phyloP scores from a whole-genome alignment of 306 rosid genomes.

The Lotus japonicus region DNA sequence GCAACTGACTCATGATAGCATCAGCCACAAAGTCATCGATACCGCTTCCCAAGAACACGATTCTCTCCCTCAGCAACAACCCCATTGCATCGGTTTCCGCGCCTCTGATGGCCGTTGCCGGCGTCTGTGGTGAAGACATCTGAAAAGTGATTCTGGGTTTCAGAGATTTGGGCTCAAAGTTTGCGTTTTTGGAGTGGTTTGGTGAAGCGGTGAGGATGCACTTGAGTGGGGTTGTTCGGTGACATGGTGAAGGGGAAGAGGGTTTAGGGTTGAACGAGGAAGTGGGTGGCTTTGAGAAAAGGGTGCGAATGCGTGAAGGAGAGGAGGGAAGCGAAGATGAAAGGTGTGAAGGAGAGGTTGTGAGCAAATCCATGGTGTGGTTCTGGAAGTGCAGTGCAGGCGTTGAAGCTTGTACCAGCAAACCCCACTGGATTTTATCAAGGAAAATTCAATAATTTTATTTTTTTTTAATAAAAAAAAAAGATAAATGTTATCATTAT shows the following conservation, averaged over 20 bases:
- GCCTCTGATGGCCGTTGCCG: slow-evolving; percentile 52
- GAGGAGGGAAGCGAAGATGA: slow-evolving; percentile 17
- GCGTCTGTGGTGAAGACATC: slow-evolving; percentile 50
- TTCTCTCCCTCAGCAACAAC: slow-evolving; percentile 78
- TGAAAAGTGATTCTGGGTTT: slow-evolving; percentile 22
- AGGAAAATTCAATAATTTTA: not conserved
- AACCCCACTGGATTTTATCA: not conserved
- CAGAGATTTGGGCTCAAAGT: not conserved
- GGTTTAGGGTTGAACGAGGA: slow-evolving; percentile 27
- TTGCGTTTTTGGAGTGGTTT: slow-evolving; percentile 20
- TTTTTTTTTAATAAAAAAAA: too few species aligned
- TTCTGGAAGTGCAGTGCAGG: not conserved
- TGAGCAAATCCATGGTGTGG: slow-evolving; percentile 61
- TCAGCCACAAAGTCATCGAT: slow-evolving; percentile 93
- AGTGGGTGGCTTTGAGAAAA: slow-evolving; percentile 23
- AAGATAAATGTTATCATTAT: too few species aligned
- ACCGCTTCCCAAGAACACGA: slow-evolving; percentile 72
- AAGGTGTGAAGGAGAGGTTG: slow-evolving; percentile 38
- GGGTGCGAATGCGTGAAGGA: slow-evolving; percentile 19
- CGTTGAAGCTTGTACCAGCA: not conserved
- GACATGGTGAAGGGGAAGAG: not conserved
- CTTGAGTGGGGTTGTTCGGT: slow-evolving; percentile 16
- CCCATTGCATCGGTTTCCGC: slow-evolving; percentile 84
- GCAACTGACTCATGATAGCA: slow-evolving; percentile 72
- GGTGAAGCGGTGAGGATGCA: slow-evolving; percentile 11